Evolutionary conservation across 1,139 yeast genomes (phyloP).

Genomic region (Blastobotrys capitulatus): DNA sequence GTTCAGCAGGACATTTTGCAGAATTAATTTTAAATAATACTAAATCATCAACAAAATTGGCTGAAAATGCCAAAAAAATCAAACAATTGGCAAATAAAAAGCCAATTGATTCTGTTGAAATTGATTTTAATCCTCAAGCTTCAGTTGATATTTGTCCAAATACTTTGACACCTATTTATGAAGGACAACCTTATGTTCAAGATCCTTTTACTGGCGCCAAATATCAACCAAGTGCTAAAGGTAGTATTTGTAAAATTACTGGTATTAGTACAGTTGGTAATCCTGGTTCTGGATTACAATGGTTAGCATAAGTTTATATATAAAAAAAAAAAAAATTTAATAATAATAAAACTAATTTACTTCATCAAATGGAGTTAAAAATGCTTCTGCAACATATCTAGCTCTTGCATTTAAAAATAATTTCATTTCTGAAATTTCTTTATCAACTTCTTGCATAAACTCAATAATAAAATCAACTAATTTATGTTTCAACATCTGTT

Average conservation of each 20-base stretch:
- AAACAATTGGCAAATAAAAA: slow-evolving; percentile 73
- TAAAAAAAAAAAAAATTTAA: not conserved
- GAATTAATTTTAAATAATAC: slow-evolving; percentile 51
- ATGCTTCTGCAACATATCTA: slow-evolving; percentile 95
- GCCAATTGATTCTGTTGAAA: slow-evolving; percentile 80
- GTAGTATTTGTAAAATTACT: slow-evolving; percentile 72
- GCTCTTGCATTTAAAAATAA: slow-evolving; percentile 95
- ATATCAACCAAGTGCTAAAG: slow-evolving; percentile 73
- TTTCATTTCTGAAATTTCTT: slow-evolving; percentile 98
- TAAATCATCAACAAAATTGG: slow-evolving; percentile 37
- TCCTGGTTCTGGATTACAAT: slow-evolving; percentile 89
- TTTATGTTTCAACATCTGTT: slow-evolving; percentile 91
- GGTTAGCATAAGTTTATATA: slow-evolving; percentile 8
- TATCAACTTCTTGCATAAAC: slow-evolving; percentile 98
- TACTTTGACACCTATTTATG: slow-evolving; percentile 83
- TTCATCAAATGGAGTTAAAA: slow-evolving; percentile 44
- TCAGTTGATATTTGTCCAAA: slow-evolving; percentile 88
- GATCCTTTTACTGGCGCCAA: slow-evolving; percentile 93
- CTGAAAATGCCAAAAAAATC: slow-evolving; percentile 80
- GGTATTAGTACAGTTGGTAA: slow-evolving; percentile 78
- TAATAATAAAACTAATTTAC: not conserved
- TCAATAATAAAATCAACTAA: slow-evolving; percentile 94
- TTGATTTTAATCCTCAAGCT: slow-evolving; percentile 89
- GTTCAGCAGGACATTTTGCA: slow-evolving; percentile 89
- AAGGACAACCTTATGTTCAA: slow-evolving; percentile 57